Evolutionary conservation across 192 early-diverging fungal genomes (phyloP), one percentile per base, ranked within the genome.

Genomic region (Coemansia sp.): DNA sequence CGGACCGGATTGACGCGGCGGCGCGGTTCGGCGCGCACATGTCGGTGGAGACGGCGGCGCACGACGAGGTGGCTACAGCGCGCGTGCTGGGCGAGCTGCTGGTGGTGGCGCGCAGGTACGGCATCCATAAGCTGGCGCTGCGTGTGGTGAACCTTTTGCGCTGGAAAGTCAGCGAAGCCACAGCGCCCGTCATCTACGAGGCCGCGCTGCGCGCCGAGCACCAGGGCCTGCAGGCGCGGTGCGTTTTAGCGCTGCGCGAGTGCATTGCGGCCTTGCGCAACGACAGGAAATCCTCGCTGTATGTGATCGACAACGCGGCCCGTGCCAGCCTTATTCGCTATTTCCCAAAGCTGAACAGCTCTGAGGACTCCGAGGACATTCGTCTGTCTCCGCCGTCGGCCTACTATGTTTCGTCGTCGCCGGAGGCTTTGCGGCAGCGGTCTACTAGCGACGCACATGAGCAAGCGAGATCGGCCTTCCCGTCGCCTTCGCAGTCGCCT

Each of bases 131-230:
- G 41, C 77, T 92, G n/a, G 84, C 83, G 8, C 75, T 85, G 48
- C 67, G 87, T 17, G 73, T 86, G 1, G 84, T 86, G 0, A 86
- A 85, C 34, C 79, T 87, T 11, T 82, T 92, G 21, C 90, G 88
- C 53, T 87, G 87, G 71, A 85, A 84, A 69, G 78, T 89, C 2
- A 87, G 82, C 64, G 88, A 84, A 65, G 74, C 80, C 1, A 89
- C 86, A 0, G 90, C 90, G 17, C 87, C 89, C 0, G 64, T 92
- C 60, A 81, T 91, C 14, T 91, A 82, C 53, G 90, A 91, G 62
- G 87, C 90, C 0, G 86, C 87, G 0, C 86, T 88, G 9, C 84
- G 87, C 0, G 90, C 89, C 2, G 85, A 89, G 29, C 88, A 91
- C 70, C 87, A 82, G 37, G 86, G 90, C 6, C 75, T 91, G 64